Conservation (phyloP, 208 protist genomes). For the Trypanosomatidae sp. region DNA sequence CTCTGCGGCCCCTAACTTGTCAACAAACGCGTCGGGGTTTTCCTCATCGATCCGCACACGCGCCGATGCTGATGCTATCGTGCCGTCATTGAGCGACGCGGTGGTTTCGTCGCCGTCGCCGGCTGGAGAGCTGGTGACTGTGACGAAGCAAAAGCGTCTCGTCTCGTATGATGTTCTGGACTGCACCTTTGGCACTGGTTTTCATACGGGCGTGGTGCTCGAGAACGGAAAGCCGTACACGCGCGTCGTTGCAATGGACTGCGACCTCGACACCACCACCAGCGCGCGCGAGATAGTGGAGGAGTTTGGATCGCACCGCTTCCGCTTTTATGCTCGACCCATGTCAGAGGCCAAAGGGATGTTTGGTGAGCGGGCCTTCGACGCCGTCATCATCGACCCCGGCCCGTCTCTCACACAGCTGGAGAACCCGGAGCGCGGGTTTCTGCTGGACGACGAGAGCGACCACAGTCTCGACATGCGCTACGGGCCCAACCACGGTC, state of each 20-base stretch:
- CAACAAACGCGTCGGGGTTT: no score
- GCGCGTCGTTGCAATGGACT: constrained; percentile 85
- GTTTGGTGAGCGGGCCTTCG: constrained; percentile 86
- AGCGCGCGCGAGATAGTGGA: constrained; percentile 46
- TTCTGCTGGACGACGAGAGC: constrained; percentile 69
- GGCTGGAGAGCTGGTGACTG: constrained; percentile 21
- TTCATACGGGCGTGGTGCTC: constrained; percentile 78
- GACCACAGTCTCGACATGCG: constrained; percentile 83
- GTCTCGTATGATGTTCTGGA: constrained; percentile 87
- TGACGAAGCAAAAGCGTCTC: constrained; percentile 45
- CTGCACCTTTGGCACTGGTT: constrained; percentile 84
- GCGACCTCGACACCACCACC: constrained; percentile 50
- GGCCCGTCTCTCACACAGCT: constrained; percentile 80
- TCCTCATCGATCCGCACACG: no score
- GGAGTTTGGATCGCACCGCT: constrained; percentile 70
- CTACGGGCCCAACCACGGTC: constrained; percentile 48
- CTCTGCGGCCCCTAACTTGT: no score
- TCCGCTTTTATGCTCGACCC: constrained; percentile 63
- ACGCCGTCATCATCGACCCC: constrained; percentile 87
- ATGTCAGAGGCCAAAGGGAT: constrained; percentile 83
- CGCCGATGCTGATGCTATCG: no score
- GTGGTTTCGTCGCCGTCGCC: no score
- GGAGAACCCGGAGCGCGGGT: constrained; percentile 74
- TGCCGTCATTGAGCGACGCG: no score
- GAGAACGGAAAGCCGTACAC: constrained; percentile 84